Evolutionary conservation across 2,329 filamentous ascomycete genomes (phyloP).

Genomic region (Huntiella bhutanensis): DNA sequence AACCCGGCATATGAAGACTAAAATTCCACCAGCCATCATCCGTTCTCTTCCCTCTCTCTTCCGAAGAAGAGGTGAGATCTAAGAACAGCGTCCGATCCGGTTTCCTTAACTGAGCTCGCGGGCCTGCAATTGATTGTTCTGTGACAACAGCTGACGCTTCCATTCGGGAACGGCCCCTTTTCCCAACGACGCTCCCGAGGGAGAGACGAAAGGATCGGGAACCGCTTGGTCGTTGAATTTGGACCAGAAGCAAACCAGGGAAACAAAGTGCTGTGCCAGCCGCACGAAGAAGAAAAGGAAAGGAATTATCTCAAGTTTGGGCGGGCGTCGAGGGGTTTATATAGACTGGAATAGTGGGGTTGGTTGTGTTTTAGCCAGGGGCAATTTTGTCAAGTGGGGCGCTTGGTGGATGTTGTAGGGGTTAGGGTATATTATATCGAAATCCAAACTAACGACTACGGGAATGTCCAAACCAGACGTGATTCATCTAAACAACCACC

Average conservation of each 20-base stretch:
- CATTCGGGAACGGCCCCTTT: slow-evolving; percentile 4
- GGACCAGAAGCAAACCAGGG: slow-evolving; percentile 12
- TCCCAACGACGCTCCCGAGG: neutral
- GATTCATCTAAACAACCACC: no score
- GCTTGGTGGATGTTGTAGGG: neutral
- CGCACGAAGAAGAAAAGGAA: slow-evolving; percentile 11
- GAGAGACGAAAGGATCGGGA: neutral
- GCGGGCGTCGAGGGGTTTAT: slow-evolving; percentile 1
- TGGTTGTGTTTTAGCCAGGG: neutral
- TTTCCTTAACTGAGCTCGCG: slow-evolving; percentile 10
- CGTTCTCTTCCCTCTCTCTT: neutral
- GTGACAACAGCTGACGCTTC: slow-evolving; percentile 13
- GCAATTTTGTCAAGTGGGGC: neutral
- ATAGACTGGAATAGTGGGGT: slow-evolving; percentile 1
- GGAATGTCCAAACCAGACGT: no score
- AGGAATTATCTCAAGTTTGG: neutral
- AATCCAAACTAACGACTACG: no score
- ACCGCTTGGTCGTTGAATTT: slow-evolving; percentile 5
- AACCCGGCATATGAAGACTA: slow-evolving; percentile 11
- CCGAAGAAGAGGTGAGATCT: neutral
- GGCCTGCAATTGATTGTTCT: slow-evolving; percentile 13
- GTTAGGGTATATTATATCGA: neutral
- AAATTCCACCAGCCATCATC: neutral
- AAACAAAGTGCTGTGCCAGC: slow-evolving; percentile 12
- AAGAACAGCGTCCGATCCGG: neutral